Evolutionary conservation across 305 asterid species (phyloP).

Genomic region (Fraxinus xanthoxyloides): DNA sequence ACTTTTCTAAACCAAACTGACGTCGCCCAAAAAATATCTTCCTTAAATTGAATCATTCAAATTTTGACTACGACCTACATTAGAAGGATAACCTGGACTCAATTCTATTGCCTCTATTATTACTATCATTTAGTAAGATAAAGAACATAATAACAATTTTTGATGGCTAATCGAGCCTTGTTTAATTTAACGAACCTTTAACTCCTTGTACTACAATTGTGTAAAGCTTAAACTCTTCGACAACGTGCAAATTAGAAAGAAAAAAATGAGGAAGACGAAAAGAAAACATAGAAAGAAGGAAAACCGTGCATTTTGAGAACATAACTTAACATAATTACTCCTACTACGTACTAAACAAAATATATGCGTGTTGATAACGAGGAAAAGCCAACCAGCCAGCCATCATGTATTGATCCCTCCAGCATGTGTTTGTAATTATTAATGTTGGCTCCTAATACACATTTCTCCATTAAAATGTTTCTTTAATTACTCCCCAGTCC

Average conservation of each 20-base stretch:
- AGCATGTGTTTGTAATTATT: slow-evolving; percentile 32
- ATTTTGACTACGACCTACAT: background rate
- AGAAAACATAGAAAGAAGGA: background rate
- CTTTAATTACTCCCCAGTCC: background rate
- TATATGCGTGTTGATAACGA: background rate
- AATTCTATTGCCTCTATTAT: background rate
- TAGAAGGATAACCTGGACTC: background rate
- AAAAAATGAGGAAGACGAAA: background rate
- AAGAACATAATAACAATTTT: too few relatives aligned
- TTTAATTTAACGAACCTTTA: background rate
- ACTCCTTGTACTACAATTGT: too few relatives aligned
- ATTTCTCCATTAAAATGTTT: slow-evolving; percentile 21
- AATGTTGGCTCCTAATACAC: slow-evolving; percentile 20
- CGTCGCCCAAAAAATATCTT: background rate
- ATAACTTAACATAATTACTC: slow-evolving; percentile 25
- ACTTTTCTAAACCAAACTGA: background rate
- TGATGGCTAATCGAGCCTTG: background rate
- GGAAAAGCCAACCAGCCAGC: background rate
- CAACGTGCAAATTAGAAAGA: background rate
- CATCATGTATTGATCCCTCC: background rate
- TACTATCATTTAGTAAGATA: background rate
- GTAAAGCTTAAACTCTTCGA: background rate
- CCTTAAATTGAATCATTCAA: background rate
- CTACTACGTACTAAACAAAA: background rate
- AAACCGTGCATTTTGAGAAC: slow-evolving; percentile 26